Base-by-base conservation (phyloP, 2,329 filamentous ascomycete species). In the Lachnellula subtilissima region DNA sequence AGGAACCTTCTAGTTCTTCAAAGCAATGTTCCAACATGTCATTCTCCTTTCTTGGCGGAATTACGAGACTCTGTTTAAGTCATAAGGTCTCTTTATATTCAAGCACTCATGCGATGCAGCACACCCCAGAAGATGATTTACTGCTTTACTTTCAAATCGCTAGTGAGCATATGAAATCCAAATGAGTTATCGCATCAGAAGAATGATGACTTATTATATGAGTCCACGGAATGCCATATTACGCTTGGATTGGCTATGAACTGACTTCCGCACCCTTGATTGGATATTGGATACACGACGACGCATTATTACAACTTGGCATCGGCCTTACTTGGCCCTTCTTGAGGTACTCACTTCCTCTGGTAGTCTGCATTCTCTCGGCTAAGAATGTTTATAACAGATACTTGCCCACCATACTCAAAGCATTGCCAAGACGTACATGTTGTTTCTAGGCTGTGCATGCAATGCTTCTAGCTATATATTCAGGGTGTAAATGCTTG, bases 281-380 rank as follows among this genome's bases (percentile, higher is more conserved):
- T 36, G 53, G 58, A 4, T 94, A 91, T 70, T 94, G 90, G 4
- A 43, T 23, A 28, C 45, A 32, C 17, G 49, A 50, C 61, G 55
- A 25, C 65, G 64, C n/a, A 54, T 64, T 22, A 5, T 68, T 49
- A 39, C 64, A n/a, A 59, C 58, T 17, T 84, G 80, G 82, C 82
- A 85, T 66, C 77, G 81, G 5, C 76, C 80, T 3, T 83, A 79
- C 57, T 62, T 82, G 35, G 70, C 75, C 3, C 70, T 83, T 8
- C 82, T 74, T 52, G 81, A 84, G 73, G 78, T 80, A 69, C 68
- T 2, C 5, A 48, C 48, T 56, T 66, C 28, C 57, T 67, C 7
- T 68, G 66, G 6, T 19, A 23, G 32, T 23, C 25, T 11, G 12
- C 28, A 42, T 61, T 56, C n/a, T 11, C 15, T 32, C 3, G 36